phyloP scores from a whole-genome alignment of 495 filamentous ascomycete genomes.

The Podospora bellae-mahoneyi region DNA sequence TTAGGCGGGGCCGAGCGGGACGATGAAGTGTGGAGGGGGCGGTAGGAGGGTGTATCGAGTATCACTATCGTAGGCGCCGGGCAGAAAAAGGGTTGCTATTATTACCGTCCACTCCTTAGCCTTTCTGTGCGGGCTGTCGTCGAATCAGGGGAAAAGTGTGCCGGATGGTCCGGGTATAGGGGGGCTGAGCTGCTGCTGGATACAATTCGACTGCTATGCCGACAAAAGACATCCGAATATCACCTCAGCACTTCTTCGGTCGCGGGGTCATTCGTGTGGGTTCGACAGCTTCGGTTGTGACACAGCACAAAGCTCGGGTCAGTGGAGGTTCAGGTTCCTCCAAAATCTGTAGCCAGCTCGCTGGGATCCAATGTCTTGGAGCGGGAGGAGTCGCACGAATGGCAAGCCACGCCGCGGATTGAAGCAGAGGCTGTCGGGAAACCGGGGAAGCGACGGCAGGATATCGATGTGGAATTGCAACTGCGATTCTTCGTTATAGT shows the following conservation, averaged over 20 bases:
- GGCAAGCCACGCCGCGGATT: constrained; percentile 6
- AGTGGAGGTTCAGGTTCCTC: background rate
- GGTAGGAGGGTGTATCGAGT: constrained; percentile 2
- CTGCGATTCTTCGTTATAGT: background rate
- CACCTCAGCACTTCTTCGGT: constrained; percentile 10
- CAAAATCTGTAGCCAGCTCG: background rate
- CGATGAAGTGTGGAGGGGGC: constrained; percentile 8
- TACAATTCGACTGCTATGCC: constrained; percentile 1
- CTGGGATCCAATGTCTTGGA: constrained; percentile 5
- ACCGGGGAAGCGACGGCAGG: background rate
- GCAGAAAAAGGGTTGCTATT: constrained; percentile 27
- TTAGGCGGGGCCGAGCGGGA: constrained; percentile 5
- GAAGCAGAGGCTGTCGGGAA: background rate
- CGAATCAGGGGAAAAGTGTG: constrained; percentile 23
- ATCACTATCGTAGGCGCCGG: constrained; percentile 21
- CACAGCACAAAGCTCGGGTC: constrained; percentile 6
- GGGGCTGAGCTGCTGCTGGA: constrained; percentile 26
- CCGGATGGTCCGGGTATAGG: constrained; percentile 21
- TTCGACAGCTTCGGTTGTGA: constrained; percentile 10
- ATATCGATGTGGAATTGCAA: background rate
- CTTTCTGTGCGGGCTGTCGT: constrained; percentile 10
- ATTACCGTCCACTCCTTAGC: constrained; percentile 25
- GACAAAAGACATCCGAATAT: constrained; percentile 9
- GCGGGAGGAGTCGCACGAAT: constrained; percentile 3
- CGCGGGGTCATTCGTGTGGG: background rate